These are phyloP conservation scores for Trichoderma sp. DNA, from an alignment of 2,329 filamentous ascomycete species.

Conservation along the genomic window DNA sequence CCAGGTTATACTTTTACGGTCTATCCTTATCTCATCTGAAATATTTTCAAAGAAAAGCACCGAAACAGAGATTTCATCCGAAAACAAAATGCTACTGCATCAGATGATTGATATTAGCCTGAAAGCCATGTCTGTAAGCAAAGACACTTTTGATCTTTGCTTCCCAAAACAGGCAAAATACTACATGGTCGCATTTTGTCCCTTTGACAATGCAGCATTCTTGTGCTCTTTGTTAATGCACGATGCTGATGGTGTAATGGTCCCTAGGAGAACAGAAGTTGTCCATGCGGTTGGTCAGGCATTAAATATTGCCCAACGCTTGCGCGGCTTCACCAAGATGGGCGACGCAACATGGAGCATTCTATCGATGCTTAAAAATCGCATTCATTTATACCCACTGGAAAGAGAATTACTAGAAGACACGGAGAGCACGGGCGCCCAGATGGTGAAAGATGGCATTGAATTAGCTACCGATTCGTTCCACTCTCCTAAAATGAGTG, in stretches of 20 bases:
- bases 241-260: background rate
- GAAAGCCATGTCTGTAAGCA: constrained; percentile 8
- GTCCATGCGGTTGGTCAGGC: constrained; percentile 1
- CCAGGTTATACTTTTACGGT: background rate
- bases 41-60: background rate
- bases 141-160: constrained; percentile 8
- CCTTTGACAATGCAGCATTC: constrained; percentile 8
- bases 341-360: constrained; percentile 7
- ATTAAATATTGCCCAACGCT: background rate
- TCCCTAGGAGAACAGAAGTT: background rate
- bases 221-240: constrained; percentile 5
- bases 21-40: background rate
- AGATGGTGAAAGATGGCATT: background rate
- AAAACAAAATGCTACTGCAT: background rate
- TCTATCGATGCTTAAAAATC: background rate
- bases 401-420: background rate
- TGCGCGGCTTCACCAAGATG: constrained; percentile 5
- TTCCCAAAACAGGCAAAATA: constrained; percentile 10
- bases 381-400: background rate
- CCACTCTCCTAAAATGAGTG: background rate
- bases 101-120: background rate
- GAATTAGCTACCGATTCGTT: background rate
- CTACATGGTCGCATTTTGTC: constrained; percentile 4
- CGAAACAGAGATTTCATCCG: background rate
- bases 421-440: background rate